Base-by-base conservation (phyloP, 73 alveolate species). In the Paramecium sonneborni region DNA sequence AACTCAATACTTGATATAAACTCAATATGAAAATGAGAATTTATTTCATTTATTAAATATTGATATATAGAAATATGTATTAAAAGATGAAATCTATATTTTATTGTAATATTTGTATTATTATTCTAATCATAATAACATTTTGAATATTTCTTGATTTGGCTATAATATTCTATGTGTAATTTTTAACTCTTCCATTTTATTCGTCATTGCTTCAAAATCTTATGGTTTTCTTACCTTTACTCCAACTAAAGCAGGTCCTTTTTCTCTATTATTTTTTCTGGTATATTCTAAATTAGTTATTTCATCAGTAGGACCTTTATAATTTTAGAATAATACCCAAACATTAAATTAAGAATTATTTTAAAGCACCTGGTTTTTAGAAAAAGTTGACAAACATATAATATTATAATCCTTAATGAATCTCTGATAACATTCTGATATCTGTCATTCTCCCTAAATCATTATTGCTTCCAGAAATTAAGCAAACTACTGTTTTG, bases 201-300 rank as follows among this genome's bases (percentile, higher is more conserved):
- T 86, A 32, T 34, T 28, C 26, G 32, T 86, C 30, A 86, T 62
- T 38, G 70, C 85, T 86, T 86, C 93, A 57, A 86, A 86, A 21
- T 86, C 85, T 20, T 35, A 14, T 10, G 86, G 86, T 20, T 57
- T 58, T 41, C 30, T 72, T 23, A 72, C 82, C 43, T 62, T 76
- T 1, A 86, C 70, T 24, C 93, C 93, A 12, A 86, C 93, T 23
- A 86, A 62, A 3, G 93, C 93, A 23, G 93, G 93, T n/a, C 93
- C 93, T 21, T 58, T 86, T 67, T 86, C 93, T 62, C 93, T 72
- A 67, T 86, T 86, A 9, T 72, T 62, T 62, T 86, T 86, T 35
- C 69, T 57, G 21, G 93, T 86, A 15, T 86, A 86, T 58, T 86
- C 93, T 5, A 86, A 39, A 67, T 86, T 57, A 1, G 85, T 52